Evolutionary conservation across 1,139 yeast genomes (phyloP).

Genomic region (Candida sojae): DNA sequence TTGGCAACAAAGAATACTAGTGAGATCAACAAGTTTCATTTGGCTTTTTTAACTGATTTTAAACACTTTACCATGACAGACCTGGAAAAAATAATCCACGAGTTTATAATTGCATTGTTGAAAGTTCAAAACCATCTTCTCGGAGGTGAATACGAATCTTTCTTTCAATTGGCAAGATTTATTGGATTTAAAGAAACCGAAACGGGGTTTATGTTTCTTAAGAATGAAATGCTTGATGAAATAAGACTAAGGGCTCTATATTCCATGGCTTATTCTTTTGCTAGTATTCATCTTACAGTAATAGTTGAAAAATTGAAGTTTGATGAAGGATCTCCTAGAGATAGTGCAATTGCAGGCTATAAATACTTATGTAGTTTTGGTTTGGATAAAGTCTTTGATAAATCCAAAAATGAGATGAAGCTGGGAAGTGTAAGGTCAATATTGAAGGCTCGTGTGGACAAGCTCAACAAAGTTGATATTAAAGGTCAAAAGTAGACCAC

Average conservation of each 20-base stretch:
- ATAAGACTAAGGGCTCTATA: conserved; percentile 64
- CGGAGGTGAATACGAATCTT: conserved; percentile 52
- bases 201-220: conserved; percentile 30
- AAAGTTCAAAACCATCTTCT: conserved; percentile 23
- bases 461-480: conserved; percentile 62
- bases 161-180: conserved; percentile 31
- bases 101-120: conserved; percentile 26
- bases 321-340: conserved; percentile 14
- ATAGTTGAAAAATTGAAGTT: conserved; percentile 52
- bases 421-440: not conserved
- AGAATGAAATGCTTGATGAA: conserved; percentile 47
- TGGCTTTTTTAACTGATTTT: conserved; percentile 16
- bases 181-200: conserved; percentile 32
- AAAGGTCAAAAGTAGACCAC: conserved; percentile 72
- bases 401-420: not conserved
- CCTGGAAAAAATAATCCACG: conserved; percentile 20
- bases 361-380: conserved; percentile 21
- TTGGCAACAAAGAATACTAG: conserved; percentile 71
- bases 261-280: conserved; percentile 60
- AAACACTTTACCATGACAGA: conserved; percentile 20
- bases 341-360: not conserved
- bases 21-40: conserved; percentile 43
- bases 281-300: conserved; percentile 51
- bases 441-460: not conserved
- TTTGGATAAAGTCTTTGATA: conserved; percentile 22